phyloP scores from a whole-genome alignment of 768 basidiomycete species.

The Fomitopsis serialis region DNA sequence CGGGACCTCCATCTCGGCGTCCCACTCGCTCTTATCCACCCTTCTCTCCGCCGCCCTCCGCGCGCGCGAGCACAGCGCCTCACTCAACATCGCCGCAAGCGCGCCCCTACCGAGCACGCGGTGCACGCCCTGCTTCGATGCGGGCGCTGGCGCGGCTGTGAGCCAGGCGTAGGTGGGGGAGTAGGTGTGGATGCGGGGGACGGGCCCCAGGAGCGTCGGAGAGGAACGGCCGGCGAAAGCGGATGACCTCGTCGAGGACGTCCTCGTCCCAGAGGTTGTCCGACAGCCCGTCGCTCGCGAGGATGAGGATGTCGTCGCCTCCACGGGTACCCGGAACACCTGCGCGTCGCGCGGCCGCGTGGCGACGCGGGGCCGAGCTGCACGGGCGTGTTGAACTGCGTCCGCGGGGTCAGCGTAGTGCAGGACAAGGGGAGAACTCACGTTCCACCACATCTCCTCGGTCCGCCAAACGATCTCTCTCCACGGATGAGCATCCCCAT shows the following conservation, averaged over 20 bases:
- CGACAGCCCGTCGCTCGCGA: conserved; percentile 76
- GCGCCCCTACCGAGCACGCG: conserved; percentile 41
- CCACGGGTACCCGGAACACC: conserved; percentile 63
- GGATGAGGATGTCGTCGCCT: conserved; percentile 70
- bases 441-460: conserved; percentile 90
- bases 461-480: conserved; percentile 78
- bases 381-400: conserved; percentile 56
- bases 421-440: conserved; percentile 24
- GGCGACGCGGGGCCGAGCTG: conserved; percentile 61
- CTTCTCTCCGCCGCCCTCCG: conserved; percentile 54
- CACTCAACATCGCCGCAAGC: conserved; percentile 66
- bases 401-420: neutral
- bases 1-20: conserved; percentile 53
- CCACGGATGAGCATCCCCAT: conserved; percentile 83
- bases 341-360: conserved; percentile 66
- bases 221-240: conserved; percentile 42
- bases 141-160: neutral
- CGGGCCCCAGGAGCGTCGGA: neutral
- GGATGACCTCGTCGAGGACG: conserved; percentile 72
- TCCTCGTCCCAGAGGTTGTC: conserved; percentile 91
- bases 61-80: conserved; percentile 78
- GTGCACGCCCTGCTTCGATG: conserved; percentile 9
- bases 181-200: too few relatives aligned
- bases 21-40: conserved; percentile 6
- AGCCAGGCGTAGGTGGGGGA: too few relatives aligned